Evolutionary conservation across 768 basidiomycete species (phyloP), one percentile per base, ranked within the genome.

Genomic region (Boletus pseudo-olivaceus): DNA sequence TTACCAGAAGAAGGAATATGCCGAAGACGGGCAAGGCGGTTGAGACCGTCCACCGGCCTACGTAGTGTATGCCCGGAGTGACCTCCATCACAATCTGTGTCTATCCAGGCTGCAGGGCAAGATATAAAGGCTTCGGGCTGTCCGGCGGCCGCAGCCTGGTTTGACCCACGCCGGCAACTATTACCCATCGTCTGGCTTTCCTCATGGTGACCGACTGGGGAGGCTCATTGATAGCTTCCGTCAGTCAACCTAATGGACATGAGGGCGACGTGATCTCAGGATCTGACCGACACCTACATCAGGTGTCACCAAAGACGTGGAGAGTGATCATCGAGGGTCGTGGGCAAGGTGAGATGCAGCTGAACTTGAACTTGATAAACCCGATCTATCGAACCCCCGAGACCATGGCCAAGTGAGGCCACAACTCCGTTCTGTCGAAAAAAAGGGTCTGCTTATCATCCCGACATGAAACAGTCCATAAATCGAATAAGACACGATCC

Each of bases 1-100:
- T 58, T 10, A 10, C 27, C 47, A 56, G 15, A 7, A 66, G 37
- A 6, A 71, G 17, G 29, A 52, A 51, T 9, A 64, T 26, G 34
- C 57, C 49, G 20, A 54, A 0, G n/a, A 55, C n/a, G 4, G 59
- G 63, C 26, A 66, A 35, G 7, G 60, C 6, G 15, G 50, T 29
- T 15, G 64, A 59, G 43, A 60, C 39, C 19, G 37, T 30, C 47
- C 42, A 51, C 26, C 59, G 65, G 15, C 55, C 50, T 4, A 67
- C 30, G 48, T 61, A 63, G 20, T 53, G 57, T 23, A 71, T 39
- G 14, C 70, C 70, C 1, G 67, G 69, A 4, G 65, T 44, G n/a
- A 29, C 5, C 27, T 44, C 26, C 43, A 44, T 44, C n/a, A 12
- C 4, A 27, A 12, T 10, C 17, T 43, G 9, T n/a, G 17, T 29